Conservation (phyloP, 345 rosid species). For the Linum lewisii region DNA sequence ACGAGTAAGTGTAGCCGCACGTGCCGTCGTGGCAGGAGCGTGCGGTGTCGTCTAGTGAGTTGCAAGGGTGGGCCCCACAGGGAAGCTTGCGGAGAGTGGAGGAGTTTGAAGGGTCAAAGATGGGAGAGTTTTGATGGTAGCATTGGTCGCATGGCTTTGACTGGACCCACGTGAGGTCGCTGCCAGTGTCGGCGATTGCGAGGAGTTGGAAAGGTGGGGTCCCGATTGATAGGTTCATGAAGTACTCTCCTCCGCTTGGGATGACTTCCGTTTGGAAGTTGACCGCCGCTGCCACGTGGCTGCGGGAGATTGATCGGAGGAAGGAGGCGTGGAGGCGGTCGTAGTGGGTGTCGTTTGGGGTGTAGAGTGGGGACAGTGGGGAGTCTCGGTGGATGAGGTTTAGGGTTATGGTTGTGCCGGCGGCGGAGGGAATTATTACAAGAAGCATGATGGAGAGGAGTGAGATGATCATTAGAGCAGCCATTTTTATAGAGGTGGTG, state of each 20-base stretch:
- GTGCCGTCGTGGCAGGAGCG: conserved; percentile 17
- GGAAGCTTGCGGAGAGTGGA: conserved; percentile 23
- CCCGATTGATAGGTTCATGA: conserved; percentile 46
- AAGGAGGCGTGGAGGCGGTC: conserved; percentile 33
- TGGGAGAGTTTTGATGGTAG: conserved; percentile 31
- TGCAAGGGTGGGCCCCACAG: conserved; percentile 34
- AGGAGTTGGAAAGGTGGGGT: conserved; percentile 33
- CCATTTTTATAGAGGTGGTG: no score
- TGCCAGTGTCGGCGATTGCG: conserved; percentile 51
- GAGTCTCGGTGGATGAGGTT: conserved; percentile 53
- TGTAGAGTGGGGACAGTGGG: conserved; percentile 38
- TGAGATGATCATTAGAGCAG: not conserved
- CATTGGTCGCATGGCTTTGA: conserved; percentile 53
- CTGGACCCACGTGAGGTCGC: conserved; percentile 55
- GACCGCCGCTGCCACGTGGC: not conserved
- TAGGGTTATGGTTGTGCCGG: conserved; percentile 5
- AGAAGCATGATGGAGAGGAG: not conserved
- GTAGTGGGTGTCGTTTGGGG: conserved; percentile 18
- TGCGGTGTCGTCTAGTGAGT: conserved; percentile 7
- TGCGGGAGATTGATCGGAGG: conserved; percentile 42
- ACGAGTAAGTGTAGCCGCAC: conserved; percentile 38
- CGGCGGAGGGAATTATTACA: not conserved
- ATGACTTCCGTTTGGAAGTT: conserved; percentile 27
- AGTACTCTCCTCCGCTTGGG: conserved; percentile 37
- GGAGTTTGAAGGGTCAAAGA: conserved; percentile 45